phyloP scores from a whole-genome alignment of 345 rosid species.

The Corchorus capsularis region DNA sequence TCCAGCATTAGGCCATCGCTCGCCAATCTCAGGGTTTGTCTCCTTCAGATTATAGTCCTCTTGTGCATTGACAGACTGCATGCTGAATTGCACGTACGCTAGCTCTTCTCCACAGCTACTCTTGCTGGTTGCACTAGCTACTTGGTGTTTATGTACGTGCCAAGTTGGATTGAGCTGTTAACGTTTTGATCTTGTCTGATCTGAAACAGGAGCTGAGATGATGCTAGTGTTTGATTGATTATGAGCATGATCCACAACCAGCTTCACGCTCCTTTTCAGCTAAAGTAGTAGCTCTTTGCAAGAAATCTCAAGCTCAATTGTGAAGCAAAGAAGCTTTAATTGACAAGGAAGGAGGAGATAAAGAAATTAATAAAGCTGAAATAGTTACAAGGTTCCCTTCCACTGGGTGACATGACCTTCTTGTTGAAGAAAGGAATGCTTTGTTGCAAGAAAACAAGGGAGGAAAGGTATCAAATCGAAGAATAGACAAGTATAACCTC shows the following conservation, averaged over 20 bases:
- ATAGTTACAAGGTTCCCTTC: constrained; percentile 19
- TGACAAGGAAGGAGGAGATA: constrained; percentile 29
- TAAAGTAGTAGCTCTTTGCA: constrained; percentile 33
- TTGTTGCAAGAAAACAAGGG: constrained; percentile 33
- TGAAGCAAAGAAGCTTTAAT: constrained; percentile 61
- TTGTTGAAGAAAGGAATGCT: constrained; percentile 61
- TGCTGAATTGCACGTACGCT: constrained; percentile 38
- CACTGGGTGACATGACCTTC: constrained; percentile 5
- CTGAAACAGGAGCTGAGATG: constrained; percentile 9
- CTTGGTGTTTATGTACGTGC: constrained; percentile 36
- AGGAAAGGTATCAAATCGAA: constrained; percentile 31
- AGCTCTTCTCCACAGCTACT: constrained; percentile 21
- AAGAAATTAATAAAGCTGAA: constrained; percentile 20
- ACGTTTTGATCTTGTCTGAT: constrained; percentile 18
- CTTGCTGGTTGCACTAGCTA: constrained; percentile 31
- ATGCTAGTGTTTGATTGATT: too few relatives aligned
- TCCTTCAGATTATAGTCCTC: constrained; percentile 70
- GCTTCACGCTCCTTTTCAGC: constrained; percentile 42
- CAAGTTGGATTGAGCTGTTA: not conserved
- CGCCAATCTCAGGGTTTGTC: constrained; percentile 67
- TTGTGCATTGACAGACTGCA: constrained; percentile 38
- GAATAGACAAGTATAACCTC: not conserved
- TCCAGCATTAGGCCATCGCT: constrained; percentile 61
- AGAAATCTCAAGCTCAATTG: constrained; percentile 45
- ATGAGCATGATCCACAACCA: constrained; percentile 54